Evolutionary conservation across 257 asterid species (phyloP), one percentile per base, ranked within the genome.

Genomic region (Forsythia viridissima): DNA sequence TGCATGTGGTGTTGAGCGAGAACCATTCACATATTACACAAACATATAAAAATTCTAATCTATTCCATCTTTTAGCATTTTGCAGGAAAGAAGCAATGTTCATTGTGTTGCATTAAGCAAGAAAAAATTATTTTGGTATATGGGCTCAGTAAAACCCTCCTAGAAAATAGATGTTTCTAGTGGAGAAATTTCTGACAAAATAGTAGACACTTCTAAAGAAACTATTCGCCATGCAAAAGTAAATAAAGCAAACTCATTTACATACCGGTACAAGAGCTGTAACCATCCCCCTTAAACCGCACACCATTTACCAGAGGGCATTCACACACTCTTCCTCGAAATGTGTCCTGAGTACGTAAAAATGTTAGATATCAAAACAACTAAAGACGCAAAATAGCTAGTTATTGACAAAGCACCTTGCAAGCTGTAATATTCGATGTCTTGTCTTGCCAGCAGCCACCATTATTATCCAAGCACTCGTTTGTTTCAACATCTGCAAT

Each of bases 361-460:
- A 24, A 46, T 55, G 7, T 84, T 36, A 70, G 68, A 18, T 77
- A 39, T 8, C 69, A 18, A 24, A 52, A 42, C 5, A 20, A 34
- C 6, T 44, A 71, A 36, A 70, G 12, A 74, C 2, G 40, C 38
- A 65, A 30, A 70, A 15, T 20, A 70, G 71, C 42, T 40, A 71
- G 41, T 77, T 71, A 38, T 59, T 3, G 8, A 48, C 18, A 68
- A 81, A 77, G 80, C 24, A 92, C 97, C 93, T 84, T 90, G 97
- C 97, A 92, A 59, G 97, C 97, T 4, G 94, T 89, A 81, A 90
- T 71, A 75, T 89, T 92, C 55, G 97, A 82, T 21, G 88, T 55
- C 79, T 81, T 90, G 73, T 92, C 96, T 78, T 84, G 86, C 97
- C 97, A 92, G 86, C 97, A 92, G 79, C 97, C 97, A 57, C 97